Evolutionary conservation across 2,329 filamentous ascomycete genomes (phyloP), one percentile per base, ranked within the genome.

Genomic region (Pyrenophora graminea): DNA sequence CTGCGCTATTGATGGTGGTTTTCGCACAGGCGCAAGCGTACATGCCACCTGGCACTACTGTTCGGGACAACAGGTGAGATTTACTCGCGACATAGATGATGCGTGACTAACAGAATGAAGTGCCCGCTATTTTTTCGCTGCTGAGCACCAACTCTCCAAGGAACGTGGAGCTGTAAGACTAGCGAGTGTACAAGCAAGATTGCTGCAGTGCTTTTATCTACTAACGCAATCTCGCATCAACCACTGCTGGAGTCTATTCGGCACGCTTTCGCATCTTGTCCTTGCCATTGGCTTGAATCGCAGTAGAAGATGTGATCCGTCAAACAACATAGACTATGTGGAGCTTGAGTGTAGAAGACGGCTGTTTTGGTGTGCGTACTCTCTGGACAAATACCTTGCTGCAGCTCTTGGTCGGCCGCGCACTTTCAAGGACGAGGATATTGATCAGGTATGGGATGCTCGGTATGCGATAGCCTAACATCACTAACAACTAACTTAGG

Each of bases 311-410:
- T 64, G 55, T 21, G 58, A 64, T 39, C 58, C 48, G 21, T 63
- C 70, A 17, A 65, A 58, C 1, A 68, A 62, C 7, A 55, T 71
- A 1, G 77, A 82, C 52, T 79, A 79, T 39, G 74, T 80, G 7
- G 67, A 76, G 3, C 67, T 70, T 0, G 82, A 87, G 52, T 80
- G 82, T 36, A 76, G 81, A 1, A 81, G 81, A 49, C 74, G 84
- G 6, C 78, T 83, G 0, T 87, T 88, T 45, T 87, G 85, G 85
- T 80, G 79, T 3, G 79, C 82, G 0, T 87, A 87, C 59, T 82
- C 80, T 0, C 69, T 87, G 1, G 84, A 88, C 62, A 84, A 82
- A 43, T 86, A 86, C 48, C 71, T 87, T 1, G 82, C 82, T 19
- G 82, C 85, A n/a, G 81, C 85, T 15, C 79, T 86, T 25, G 85